Base-by-base conservation (phyloP, 768 basidiomycete species). In the Rhizopogon rudus region DNA sequence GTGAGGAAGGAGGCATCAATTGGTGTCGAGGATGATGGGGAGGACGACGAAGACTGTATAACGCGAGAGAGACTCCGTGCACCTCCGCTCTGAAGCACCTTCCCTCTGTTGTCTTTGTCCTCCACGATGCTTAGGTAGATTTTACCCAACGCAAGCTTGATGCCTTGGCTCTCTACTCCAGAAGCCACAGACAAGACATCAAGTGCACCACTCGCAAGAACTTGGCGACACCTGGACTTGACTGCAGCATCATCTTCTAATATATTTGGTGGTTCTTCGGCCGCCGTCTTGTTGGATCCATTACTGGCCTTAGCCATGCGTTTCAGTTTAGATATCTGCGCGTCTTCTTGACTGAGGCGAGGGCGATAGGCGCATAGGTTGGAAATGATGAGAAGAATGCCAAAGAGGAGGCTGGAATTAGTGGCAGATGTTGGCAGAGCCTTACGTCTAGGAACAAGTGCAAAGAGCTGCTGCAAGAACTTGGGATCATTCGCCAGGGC, bases 321-420 rank as follows among this genome's bases (percentile, higher is more conserved):
- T 60, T 82, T 82, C 40, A 98, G 75, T 66, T 86, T 91, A 52
- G 86, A 83, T 5, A 96, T 79, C 64, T 97, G 93, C 31, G 78
- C 76, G 64, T 96, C 86, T 67, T 97, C 93, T 51, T 89, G 84
- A 7, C 80, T 87, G 20, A 93, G 73, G 12, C 77, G 81, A 7
- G 87, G 86, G 50, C 80, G 84, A 65, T 88, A 88, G 10, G 78
- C 72, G 44, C 84, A 84, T 39, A 97, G 67, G 65, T 97, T 94
- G 58, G 79, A 71, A 46, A 92, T 78, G 59, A 95, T 85, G 51
- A 84, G 76, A 29, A 89, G 79, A 42, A 93, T 68, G 6, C 95
- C 95, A 60, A 90, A 98, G 33, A 87, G 72, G 5, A 91, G 72
- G 1, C 86, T 78, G 22, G 80, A 73, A 40, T 76, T 77, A 10